Base-by-base conservation (phyloP, 2,329 filamentous ascomycete species). In the Talaromyces albobiverticillius region DNA sequence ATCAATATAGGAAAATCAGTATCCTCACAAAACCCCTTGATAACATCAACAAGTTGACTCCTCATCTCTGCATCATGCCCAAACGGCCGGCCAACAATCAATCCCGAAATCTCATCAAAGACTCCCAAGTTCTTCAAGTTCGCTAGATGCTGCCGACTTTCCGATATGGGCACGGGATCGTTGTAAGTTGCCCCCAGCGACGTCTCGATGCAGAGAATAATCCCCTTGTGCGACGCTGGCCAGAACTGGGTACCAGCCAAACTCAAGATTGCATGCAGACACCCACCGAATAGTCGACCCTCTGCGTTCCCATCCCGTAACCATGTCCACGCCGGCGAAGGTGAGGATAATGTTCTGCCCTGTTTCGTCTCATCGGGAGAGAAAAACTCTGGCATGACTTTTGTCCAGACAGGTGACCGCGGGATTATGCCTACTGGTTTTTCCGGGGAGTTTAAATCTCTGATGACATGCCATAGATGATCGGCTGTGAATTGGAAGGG, bases 121-220 rank as follows among this genome's bases (percentile, higher is more conserved):
- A 74, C 69, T 1, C 74, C 74, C 2, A 68, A 64, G 0, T 74
- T 70, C 11, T 75, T 68, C 16, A 78, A 61, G 52, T 78, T 75
- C 0, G 72, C 74, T 4, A 47, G 45, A 22, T 32, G n/a, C 18
- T 23, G 18, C 6, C 45, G 25, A 7, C 11, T 20, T 2, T 1
- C 9, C 11, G 14, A 13, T 20, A 34, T 16, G 6, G 45, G 31
- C n/a, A 18, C 32, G 8, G 45, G 32, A 75, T 26, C 13, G 9
- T 18, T 1, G 23, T 20, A 3, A 32, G 16, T 5, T 14, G 18
- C 29, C 11, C 45, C 45, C n/a, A 32, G 16, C 13, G 45, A 10
- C 7, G 29, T 18, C 45, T 47, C 45, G 14, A 47, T n/a, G n/a
- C 16, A 47, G 9, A 47, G n/a, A 13, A 47, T 47, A 2, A 18